Conservation (phyloP, 2,329 filamentous ascomycete species). For the Penicillium sp. region DNA sequence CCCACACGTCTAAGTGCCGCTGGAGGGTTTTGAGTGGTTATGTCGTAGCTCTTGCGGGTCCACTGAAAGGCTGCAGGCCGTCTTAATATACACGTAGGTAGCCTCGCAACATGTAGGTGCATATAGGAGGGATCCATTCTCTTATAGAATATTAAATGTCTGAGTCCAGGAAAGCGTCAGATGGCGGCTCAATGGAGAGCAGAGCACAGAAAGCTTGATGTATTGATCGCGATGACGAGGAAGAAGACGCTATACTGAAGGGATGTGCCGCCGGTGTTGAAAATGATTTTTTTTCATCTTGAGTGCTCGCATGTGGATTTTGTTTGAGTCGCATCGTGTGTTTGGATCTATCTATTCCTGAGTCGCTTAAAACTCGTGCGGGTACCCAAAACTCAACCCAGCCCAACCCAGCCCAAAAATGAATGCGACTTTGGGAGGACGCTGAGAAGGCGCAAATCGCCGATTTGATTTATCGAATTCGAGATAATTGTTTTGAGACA, state of each 20-base stretch:
- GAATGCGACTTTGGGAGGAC: constrained; percentile 1
- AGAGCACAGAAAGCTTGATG: too few species aligned
- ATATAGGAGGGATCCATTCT: background rate
- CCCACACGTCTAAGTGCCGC: constrained; percentile 1
- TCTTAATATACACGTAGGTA: constrained; percentile 1
- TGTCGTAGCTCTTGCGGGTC: background rate
- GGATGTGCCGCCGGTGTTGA: background rate
- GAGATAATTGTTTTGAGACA: constrained; percentile 3
- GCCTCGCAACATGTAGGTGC: background rate
- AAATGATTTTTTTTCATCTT: background rate
- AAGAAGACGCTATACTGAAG: constrained; percentile 1
- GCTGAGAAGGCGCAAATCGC: constrained; percentile 1
- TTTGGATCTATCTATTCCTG: constrained; percentile 1
- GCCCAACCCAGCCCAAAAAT: constrained; percentile 6
- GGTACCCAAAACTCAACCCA: constrained; percentile 10
- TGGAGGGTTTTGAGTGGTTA: too few species aligned
- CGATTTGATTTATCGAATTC: background rate
- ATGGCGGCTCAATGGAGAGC: too few species aligned
- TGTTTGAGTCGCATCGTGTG: constrained; percentile 2
- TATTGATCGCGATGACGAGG: too few species aligned
- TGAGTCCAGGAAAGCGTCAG: too few species aligned
- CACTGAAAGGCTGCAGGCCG: constrained; percentile 3
- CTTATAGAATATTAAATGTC: too few species aligned
- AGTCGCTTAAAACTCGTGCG: constrained; percentile 5
- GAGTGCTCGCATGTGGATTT: background rate